These are phyloP conservation scores for Cornus florida DNA, from an alignment of 148 eudicot species.

Conservation along the genomic window DNA sequence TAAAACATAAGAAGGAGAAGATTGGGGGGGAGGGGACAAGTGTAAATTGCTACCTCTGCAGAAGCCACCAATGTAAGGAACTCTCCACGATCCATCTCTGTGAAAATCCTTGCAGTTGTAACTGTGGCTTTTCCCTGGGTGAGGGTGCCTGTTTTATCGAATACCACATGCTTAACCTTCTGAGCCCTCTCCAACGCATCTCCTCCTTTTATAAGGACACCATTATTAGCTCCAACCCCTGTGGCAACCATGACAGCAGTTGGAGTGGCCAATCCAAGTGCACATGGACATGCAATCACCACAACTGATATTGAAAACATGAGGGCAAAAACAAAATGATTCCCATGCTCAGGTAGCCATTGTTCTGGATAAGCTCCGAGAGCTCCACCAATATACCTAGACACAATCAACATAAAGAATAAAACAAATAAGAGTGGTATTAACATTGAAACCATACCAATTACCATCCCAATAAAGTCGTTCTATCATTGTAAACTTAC, in stretches of 20 bases:
- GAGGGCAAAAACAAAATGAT: constrained; percentile 84
- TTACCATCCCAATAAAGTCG: constrained; percentile 1
- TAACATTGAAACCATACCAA: not conserved
- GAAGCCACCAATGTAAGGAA: constrained; percentile 96
- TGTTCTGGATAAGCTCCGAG: constrained; percentile 64
- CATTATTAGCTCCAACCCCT: constrained; percentile 95
- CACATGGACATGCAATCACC: constrained; percentile 97
- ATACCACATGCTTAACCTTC: constrained; percentile 78
- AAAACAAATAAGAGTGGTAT: not conserved
- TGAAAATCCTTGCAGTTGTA: constrained; percentile 70
- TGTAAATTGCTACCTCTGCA: constrained; percentile 65
- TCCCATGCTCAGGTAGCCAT: constrained; percentile 88
- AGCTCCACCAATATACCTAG: constrained; percentile 78
- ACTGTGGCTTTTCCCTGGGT: constrained; percentile 96
- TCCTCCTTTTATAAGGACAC: constrained; percentile 95
- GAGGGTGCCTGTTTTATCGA: constrained; percentile 96
- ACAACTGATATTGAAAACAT: constrained; percentile 97
- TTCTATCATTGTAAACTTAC: constrained; percentile 38
- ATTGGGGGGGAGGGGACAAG: not conserved
- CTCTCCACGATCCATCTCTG: constrained; percentile 86
- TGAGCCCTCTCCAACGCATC: constrained; percentile 98
- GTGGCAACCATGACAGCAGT: constrained; percentile 99
- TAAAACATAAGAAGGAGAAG: not conserved
- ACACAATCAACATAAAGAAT: constrained; percentile 11
- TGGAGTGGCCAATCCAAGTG: constrained; percentile 98